A percentile compares a stretch with the other conserved stretches of the same genome.
Conservation (phyloP, 352 stramenopile genomes). For the Saprolegnia diclina region DNA sequence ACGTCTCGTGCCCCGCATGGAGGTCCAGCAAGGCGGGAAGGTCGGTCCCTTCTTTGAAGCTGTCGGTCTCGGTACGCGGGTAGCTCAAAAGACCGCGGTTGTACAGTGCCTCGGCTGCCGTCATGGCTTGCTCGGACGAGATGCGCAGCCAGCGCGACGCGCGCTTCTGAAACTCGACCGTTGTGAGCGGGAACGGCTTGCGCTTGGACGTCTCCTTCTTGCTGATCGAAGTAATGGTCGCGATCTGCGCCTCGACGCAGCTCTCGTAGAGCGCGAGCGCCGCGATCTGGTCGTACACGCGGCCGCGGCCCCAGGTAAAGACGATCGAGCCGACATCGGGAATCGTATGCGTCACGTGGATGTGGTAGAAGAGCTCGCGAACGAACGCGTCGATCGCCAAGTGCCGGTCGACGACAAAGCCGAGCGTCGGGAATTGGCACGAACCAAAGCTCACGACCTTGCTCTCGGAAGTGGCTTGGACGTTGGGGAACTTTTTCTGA, state of each 20-base stretch:
- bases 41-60: constrained; percentile 93
- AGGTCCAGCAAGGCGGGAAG: constrained; percentile 69
- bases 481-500: constrained; percentile 64
- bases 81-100: constrained; percentile 98
- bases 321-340: constrained; percentile 38
- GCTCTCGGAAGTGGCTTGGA: constrained; percentile 54
- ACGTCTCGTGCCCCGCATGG: constrained; percentile 65
- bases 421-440: constrained; percentile 99
- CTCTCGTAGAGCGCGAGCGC: constrained; percentile 90
- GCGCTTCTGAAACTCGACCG: constrained; percentile 98
- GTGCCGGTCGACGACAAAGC: constrained; percentile 93
- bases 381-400: constrained; percentile 96
- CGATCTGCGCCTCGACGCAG: constrained; percentile 57
- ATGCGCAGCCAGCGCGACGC: constrained; percentile 94
- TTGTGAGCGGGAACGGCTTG: constrained; percentile 96
- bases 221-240: constrained; percentile 58
- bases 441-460: constrained; percentile 97
- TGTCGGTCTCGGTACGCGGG: constrained; percentile 98
- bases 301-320: constrained; percentile 94
- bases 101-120: constrained; percentile 94
- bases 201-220: constrained; percentile 88
- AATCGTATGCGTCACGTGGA: constrained; percentile 84
- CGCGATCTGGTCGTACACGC: constrained; percentile 93
- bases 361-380: constrained; percentile 93
- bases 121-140: constrained; percentile 95